Evolutionary conservation across 768 basidiomycete genomes (phyloP).

Genomic region (Serpula lacrymans): DNA sequence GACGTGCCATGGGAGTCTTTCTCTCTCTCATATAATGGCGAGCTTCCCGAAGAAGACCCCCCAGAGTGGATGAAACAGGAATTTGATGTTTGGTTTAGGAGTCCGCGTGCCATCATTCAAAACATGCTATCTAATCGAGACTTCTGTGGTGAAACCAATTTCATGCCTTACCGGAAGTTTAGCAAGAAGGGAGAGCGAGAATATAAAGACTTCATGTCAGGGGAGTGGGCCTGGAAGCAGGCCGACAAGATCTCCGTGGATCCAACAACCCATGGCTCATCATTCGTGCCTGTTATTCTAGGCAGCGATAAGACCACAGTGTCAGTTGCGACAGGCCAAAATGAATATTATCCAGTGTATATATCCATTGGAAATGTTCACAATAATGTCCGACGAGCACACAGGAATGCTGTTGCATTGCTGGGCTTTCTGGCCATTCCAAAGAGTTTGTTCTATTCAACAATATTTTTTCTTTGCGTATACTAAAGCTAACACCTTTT

Average conservation of each 20-base stretch:
- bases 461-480: neutral
- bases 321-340: slow-evolving; percentile 36
- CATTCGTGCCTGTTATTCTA: slow-evolving; percentile 27
- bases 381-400: slow-evolving; percentile 12
- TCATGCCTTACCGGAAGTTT: slow-evolving; percentile 12
- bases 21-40: slow-evolving; percentile 12
- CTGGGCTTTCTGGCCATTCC: slow-evolving; percentile 28
- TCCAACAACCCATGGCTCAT: slow-evolving; percentile 23
- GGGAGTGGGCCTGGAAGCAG: slow-evolving; percentile 25
- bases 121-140: slow-evolving; percentile 21
- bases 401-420: slow-evolving; percentile 19
- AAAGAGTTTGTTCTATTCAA: slow-evolving; percentile 18
- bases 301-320: slow-evolving; percentile 43
- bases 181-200: slow-evolving; percentile 3
- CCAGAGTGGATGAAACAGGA: slow-evolving; percentile 24
- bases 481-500: slow-evolving; percentile 1
- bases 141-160: slow-evolving; percentile 17
- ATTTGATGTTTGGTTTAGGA: slow-evolving; percentile 26
- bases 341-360: slow-evolving; percentile 37
- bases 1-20: slow-evolving; percentile 28
- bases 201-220: slow-evolving; percentile 20
- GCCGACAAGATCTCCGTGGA: slow-evolving; percentile 23
- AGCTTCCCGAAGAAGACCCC: slow-evolving; percentile 5
- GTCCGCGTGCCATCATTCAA: slow-evolving; percentile 12
- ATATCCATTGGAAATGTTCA: slow-evolving; percentile 23